phyloP scores from a whole-genome alignment of 306 rosid genomes.

The Rubus parviflorus region DNA sequence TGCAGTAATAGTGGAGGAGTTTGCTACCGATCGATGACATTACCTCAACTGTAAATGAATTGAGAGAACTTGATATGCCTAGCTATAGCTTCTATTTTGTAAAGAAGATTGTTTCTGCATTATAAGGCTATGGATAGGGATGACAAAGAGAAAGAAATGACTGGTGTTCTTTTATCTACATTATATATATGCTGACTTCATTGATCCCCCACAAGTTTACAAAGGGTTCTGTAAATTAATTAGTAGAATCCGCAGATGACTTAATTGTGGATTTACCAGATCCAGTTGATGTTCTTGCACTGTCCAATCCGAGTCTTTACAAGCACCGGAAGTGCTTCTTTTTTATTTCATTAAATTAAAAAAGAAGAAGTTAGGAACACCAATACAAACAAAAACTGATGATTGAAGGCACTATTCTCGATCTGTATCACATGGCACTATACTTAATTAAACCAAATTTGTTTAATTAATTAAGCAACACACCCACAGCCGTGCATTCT shows the following conservation, averaged over 20 bases:
- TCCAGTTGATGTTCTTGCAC: conserved; percentile 61
- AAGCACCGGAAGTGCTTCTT: no score
- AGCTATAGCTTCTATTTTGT: conserved; percentile 55
- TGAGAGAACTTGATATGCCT: conserved; percentile 53
- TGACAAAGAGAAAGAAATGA: conserved; percentile 78
- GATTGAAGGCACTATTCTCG: no score
- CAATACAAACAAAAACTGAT: no score
- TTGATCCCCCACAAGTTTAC: conserved; percentile 60
- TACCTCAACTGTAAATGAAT: conserved; percentile 50
- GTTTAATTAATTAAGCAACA: no score
- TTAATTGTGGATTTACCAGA: conserved; percentile 71
- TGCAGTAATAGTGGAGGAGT: conserved; percentile 62
- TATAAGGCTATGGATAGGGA: conserved; percentile 70
- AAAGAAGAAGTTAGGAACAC: no score
- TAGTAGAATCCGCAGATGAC: conserved; percentile 66
- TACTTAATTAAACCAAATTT: no score
- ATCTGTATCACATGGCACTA: no score
- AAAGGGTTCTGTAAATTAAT: conserved; percentile 65
- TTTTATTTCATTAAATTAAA: no score
- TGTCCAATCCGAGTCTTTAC: no score
- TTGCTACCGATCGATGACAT: conserved; percentile 55
- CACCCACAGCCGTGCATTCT: no score
- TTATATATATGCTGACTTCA: conserved; percentile 47
- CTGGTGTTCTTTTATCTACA: conserved; percentile 61
- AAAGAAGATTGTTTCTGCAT: conserved; percentile 54